Percentiles rank a stretch among this genome's conserved stretches.
Evolutionary conservation across 371 early-diverging fungal species (phyloP).

Genomic region (Mucor indicus): DNA sequence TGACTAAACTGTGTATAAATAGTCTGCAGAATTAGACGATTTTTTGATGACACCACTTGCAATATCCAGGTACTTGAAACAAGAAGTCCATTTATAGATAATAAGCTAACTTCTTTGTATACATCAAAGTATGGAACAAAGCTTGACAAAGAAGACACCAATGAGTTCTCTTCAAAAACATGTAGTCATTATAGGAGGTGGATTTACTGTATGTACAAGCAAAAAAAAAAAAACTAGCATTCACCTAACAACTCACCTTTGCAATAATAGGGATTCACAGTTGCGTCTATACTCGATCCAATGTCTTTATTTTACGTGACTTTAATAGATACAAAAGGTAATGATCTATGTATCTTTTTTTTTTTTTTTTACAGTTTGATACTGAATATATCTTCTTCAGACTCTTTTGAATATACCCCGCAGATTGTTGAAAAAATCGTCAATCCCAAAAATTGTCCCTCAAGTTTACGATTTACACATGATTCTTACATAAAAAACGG

Average conservation of each 20-base stretch:
- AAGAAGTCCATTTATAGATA: too few species aligned
- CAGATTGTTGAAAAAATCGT: conserved; percentile 31
- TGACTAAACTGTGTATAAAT: too few species aligned
- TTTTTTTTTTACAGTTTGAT: not conserved
- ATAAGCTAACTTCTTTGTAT: not conserved
- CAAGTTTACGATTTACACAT: conserved; percentile 37
- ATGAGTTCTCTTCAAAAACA: conserved; percentile 9
- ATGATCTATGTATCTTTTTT: not conserved
- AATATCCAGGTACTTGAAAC: too few species aligned
- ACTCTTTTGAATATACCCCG: conserved; percentile 30
- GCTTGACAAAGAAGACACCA: conserved; percentile 6
- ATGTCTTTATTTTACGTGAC: conserved; percentile 47
- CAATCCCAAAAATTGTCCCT: conserved; percentile 22
- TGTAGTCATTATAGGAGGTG: conserved; percentile 44
- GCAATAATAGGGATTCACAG: conserved; percentile 49
- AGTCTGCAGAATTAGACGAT: too few species aligned
- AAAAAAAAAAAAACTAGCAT: not conserved
- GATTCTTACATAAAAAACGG: conserved; percentile 41
- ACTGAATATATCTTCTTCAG: not conserved
- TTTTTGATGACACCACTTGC: too few species aligned
- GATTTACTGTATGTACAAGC: conserved; percentile 35
- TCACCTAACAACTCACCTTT: not conserved
- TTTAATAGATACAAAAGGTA: conserved; percentile 48
- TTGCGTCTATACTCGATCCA: conserved; percentile 42
- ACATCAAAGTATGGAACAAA: conserved; percentile 3